Percentiles rank a stretch among this genome's conserved stretches.
These are phyloP conservation scores for Glonium stellatum DNA, from an alignment of 495 filamentous ascomycete species.

Conservation along the genomic window DNA sequence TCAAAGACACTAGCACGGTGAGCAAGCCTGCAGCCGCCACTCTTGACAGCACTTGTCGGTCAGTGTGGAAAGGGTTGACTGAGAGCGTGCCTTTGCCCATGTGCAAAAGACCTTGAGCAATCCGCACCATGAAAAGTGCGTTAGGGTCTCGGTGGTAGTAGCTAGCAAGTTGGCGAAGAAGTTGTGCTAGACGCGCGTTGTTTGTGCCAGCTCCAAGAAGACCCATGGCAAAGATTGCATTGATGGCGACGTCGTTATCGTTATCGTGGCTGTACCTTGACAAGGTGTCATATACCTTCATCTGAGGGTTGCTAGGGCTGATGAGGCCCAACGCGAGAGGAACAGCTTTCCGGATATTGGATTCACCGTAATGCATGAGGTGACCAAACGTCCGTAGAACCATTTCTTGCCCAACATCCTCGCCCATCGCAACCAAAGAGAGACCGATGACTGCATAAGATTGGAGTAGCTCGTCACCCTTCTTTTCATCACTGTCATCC, in stretches of 20 bases:
- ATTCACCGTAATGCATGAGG: constrained; percentile 97
- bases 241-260: constrained; percentile 96
- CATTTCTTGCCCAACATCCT: constrained; percentile 98
- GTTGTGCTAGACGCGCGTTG: constrained; percentile 91
- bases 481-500: constrained; percentile 79
- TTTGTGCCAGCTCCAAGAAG: constrained; percentile 95
- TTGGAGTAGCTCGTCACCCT: constrained; percentile 87
- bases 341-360: constrained; percentile 93
- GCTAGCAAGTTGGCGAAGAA: constrained; percentile 87
- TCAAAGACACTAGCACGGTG: constrained; percentile 80
- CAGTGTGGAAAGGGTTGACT: constrained; percentile 95
- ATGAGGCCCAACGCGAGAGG: constrained; percentile 96
- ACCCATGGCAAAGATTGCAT: constrained; percentile 99
- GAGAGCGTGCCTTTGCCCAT: constrained; percentile 99
- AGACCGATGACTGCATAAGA: constrained; percentile 93
- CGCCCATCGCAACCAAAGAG: constrained; percentile 92
- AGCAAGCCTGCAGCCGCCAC: constrained; percentile 87
- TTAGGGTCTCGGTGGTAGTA: constrained; percentile 97
- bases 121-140: constrained; percentile 96
- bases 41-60: constrained; percentile 87
- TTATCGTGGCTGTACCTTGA: constrained; percentile 99
- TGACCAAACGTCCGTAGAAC: constrained; percentile 95
- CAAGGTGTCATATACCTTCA: constrained; percentile 98
- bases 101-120: constrained; percentile 93
- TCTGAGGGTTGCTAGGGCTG: constrained; percentile 95